These are phyloP conservation scores for Sugiyamaella sp. DNA, from an alignment of 1,139 yeast genomes.

Conservation along the genomic window DNA sequence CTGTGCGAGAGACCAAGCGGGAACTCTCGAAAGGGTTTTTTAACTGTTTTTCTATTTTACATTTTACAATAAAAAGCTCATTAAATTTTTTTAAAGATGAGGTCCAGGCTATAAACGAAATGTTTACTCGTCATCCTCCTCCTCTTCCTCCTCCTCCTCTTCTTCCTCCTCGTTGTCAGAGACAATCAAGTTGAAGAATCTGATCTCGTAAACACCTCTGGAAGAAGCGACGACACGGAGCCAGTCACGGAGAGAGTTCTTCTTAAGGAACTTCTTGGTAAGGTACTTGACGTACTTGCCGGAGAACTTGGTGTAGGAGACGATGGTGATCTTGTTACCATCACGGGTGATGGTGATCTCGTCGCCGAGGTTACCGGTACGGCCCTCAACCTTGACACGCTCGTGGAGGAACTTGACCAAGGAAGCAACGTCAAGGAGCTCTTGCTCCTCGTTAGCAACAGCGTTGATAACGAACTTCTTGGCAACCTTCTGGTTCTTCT, in stretches of 20 bases:
- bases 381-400: slow-evolving; percentile 98
- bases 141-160: slow-evolving; percentile 49
- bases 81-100: slow-evolving; percentile 6
- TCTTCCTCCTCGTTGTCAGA: slow-evolving; percentile 92
- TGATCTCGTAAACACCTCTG: slow-evolving; percentile 96
- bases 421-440: slow-evolving; percentile 91
- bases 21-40: background rate
- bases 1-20: background rate
- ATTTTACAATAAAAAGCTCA: slow-evolving; percentile 14
- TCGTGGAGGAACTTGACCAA: slow-evolving; percentile 98
- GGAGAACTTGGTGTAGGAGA: slow-evolving; percentile 94
- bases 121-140: slow-evolving; percentile 44
- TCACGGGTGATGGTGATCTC: slow-evolving; percentile 86
- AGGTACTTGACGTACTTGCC: slow-evolving; percentile 99
- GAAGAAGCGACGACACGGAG: slow-evolving; percentile 97
- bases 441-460: slow-evolving; percentile 96
- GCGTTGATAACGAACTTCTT: slow-evolving; percentile 96
- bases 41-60: slow-evolving; percentile 5
- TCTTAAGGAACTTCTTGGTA: slow-evolving; percentile 99
- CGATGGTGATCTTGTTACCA: slow-evolving; percentile 79
- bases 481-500: slow-evolving; percentile 47
- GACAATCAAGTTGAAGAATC: slow-evolving; percentile 98
- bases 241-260: slow-evolving; percentile 98
- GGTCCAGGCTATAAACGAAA: background rate
- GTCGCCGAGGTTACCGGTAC: slow-evolving; percentile 96